Percentiles rank a stretch among this genome's conserved stretches.
phyloP scores from a whole-genome alignment of 2,329 filamentous ascomycete genomes.

The Fusarium nelsonii region DNA sequence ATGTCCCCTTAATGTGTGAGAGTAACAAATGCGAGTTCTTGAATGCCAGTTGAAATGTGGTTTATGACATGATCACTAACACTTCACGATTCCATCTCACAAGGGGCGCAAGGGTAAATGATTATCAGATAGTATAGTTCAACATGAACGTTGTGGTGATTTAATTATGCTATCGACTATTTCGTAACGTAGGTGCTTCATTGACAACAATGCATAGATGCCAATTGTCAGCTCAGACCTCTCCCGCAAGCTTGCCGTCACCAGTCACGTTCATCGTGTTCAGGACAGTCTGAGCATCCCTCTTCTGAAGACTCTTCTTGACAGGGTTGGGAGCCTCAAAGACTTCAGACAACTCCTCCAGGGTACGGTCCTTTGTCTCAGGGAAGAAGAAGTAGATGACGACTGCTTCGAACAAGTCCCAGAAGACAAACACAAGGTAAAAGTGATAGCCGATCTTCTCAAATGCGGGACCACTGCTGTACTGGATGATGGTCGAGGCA shows the following conservation, averaged over 20 bases:
- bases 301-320: conserved; percentile 58
- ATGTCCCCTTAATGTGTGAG: neutral
- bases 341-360: conserved; percentile 68
- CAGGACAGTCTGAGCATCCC: conserved; percentile 59
- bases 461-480: conserved; percentile 59
- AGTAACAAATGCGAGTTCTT: too few species aligned
- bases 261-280: conserved; percentile 53
- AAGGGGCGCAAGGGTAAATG: too few species aligned
- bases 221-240: neutral
- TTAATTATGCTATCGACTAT: too few species aligned
- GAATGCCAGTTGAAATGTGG: too few species aligned
- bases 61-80: too few species aligned
- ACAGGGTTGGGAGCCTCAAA: conserved; percentile 61
- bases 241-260: conserved; percentile 46
- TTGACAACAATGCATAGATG: neutral
- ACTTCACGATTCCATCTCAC: too few species aligned
- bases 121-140: too few species aligned
- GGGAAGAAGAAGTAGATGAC: conserved; percentile 65
- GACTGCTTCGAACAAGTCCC: conserved; percentile 57
- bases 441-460: conserved; percentile 59
- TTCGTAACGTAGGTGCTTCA: too few species aligned
- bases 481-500: conserved; percentile 58
- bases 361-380: conserved; percentile 61
- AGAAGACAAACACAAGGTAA: conserved; percentile 60
- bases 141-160: too few species aligned